Evolutionary conservation across 1,284 basidiomycete species (phyloP), one percentile per base, ranked within the genome.

Genomic region (Termitomyces sp.): DNA sequence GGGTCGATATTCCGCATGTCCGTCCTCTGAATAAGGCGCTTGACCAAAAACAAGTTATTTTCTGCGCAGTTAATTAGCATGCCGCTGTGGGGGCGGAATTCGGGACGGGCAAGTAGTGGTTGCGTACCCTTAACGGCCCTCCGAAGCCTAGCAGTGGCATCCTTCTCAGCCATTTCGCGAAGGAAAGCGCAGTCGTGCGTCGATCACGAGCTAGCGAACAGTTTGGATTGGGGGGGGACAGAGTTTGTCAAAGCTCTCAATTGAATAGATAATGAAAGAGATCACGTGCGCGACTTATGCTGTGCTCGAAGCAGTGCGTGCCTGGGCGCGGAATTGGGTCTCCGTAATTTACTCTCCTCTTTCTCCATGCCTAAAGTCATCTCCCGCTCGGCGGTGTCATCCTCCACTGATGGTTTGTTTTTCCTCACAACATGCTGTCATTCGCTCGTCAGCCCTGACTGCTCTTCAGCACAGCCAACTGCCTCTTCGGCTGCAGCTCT

Each of bases 1-100:
- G 86, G 79, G 71, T 97, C 94, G 7, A 90, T 83, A 72, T 96
- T 96, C 28, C 94, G 82, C 76, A 95, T 83, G 66, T 95, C 92
- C 28, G 88, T 90, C 65, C 84, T 75, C 67, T 85, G 84, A 62
- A 89, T 77, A 62, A 92, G 83, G 44, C 92, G 81, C 71, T 85
- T 87, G 65, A 95, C 90, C 58, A 94, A 83, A 61, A 93, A 87
- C 58, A 95, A 82, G 71, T 94, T 94, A 74, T 95, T 94, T 74
- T 94, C 93, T 95, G 67, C 28, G 54, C 45, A 50, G 58, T 26
- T n/a, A 52, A 61, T 56, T 62, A 64, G 61, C 59, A 56, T 26
- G 2, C 12, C 21, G 7, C 15, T 64, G 57, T 36, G 52, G 42
- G 42, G 31, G 40, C 52, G 31, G 26, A 51, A 12, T 33, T 28